Percentiles rank a stretch among this genome's conserved stretches.
These are phyloP conservation scores for Akanthomyces lecanii DNA, from an alignment of 2,329 filamentous ascomycete species.

Conservation along the genomic window DNA sequence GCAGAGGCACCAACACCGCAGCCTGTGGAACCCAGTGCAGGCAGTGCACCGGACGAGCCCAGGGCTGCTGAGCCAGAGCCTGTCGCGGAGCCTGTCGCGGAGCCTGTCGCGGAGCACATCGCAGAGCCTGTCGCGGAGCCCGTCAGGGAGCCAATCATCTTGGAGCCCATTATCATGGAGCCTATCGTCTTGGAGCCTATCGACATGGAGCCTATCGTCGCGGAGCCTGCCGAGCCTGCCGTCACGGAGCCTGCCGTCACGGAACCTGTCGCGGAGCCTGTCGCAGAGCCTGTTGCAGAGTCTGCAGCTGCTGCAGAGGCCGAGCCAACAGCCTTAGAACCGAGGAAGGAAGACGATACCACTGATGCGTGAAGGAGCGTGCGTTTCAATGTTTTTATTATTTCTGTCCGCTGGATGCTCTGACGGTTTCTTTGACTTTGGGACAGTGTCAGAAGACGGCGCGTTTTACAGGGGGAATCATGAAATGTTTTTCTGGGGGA, in stretches of 20 bases:
- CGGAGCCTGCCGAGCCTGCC: neutral
- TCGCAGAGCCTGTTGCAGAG: neutral
- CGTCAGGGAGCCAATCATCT: too few species aligned
- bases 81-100: neutral
- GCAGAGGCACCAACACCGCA: conserved; percentile 1
- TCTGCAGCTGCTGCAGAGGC: neutral
- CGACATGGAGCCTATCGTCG: neutral
- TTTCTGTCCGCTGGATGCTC: neutral
- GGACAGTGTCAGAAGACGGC: neutral
- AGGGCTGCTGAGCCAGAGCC: neutral
- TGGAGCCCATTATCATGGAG: too few species aligned
- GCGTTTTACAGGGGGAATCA: neutral
- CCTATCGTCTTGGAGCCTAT: neutral
- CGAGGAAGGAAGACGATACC: conserved; percentile 4
- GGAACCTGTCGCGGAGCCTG: neutral
- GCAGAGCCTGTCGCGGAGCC: neutral
- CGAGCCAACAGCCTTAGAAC: neutral
- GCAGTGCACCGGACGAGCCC: conserved; percentile 12
- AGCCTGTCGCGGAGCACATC: neutral
- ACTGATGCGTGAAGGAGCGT: neutral
- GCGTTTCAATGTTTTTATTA: neutral
- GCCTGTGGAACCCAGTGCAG: conserved; percentile 6
- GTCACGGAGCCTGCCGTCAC: neutral
- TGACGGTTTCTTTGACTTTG: neutral
- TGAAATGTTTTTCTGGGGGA: neutral